Percentiles rank a stretch among this genome's conserved stretches.
Evolutionary conservation across 257 asterid genomes (phyloP).

Genomic region (Solanum ossicruentum): DNA sequence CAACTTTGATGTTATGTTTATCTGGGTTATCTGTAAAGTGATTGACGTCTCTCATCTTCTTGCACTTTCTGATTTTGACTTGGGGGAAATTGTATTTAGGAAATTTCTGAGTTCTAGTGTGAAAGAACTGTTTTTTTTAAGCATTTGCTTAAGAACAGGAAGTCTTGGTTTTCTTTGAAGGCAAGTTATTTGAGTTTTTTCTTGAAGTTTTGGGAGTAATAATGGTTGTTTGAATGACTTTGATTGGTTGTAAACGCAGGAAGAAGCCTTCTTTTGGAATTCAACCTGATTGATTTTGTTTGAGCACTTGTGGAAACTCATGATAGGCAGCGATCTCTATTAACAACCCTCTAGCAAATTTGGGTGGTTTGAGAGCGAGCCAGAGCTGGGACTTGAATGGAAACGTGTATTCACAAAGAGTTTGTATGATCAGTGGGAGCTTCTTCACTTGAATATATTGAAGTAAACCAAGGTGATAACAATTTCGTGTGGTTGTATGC

Average conservation of each 20-base stretch:
- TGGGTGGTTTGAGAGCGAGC: neutral
- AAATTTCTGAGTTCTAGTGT: neutral
- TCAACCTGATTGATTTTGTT: neutral
- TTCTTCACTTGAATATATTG: neutral
- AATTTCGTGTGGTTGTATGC: neutral
- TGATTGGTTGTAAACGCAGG: neutral
- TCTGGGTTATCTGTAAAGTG: neutral
- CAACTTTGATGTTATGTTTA: neutral
- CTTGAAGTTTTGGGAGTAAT: neutral
- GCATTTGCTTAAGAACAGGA: neutral
- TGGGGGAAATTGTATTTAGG: conserved; percentile 3
- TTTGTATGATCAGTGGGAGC: neutral
- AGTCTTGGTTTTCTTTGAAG: neutral
- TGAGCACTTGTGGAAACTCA: neutral
- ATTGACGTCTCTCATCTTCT: neutral
- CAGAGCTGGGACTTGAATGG: neutral
- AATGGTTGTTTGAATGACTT: neutral
- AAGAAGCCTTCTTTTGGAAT: neutral
- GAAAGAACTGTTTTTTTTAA: neutral
- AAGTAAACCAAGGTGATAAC: neutral
- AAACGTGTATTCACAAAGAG: neutral
- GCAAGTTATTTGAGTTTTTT: neutral
- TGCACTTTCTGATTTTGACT: neutral
- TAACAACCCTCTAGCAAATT: neutral
- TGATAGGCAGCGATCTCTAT: neutral